Evolutionary conservation across 768 basidiomycete species (phyloP), one percentile per base, ranked within the genome.

Genomic region (Hebeloma cylindrosporum): DNA sequence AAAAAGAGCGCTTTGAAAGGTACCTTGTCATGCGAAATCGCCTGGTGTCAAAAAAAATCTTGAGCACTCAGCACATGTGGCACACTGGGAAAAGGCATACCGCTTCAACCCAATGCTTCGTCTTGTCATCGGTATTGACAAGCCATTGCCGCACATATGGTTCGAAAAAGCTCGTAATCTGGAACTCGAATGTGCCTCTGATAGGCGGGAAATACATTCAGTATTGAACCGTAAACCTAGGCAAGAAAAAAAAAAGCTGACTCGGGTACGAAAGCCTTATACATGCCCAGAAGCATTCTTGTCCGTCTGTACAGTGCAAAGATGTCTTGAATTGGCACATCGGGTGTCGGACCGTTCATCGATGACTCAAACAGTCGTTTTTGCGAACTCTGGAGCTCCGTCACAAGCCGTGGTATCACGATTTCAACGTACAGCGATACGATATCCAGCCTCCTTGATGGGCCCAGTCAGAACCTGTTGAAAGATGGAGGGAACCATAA

Each of bases 81-180:
- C 7, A 0, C 7, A 6, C 20, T 29, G 13, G 28, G 7, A 14
- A 40, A 22, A 23, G 36, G 77, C 89, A 65, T 51, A 92, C 90
- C 49, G 85, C 84, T 61, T 93, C 80, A 4, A 97, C 95, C 96
- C 96, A 99, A 49, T 93, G 85, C 33, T 78, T 77, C 6, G 95
- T 97, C 72, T 92, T 95, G 46, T 72, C 80, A 54, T 94, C 88
- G 0, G 91, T 96, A 47, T 85, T 85, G n/a, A 79, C 55, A 18
- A 99, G 67, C 95, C 94, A 99, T 52, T 86, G 81, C 5, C 80
- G 75, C 6, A 97, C 89, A 61, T 91, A 92, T 2, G 85, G 80
- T 62, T 91, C 87, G 59, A 98, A 98, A 67, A 88, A 89, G 3
- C 70, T 72, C 3, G 81, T 74, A 21, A 91, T 66, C 51, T 92